phyloP scores from a whole-genome alignment of 116 monocot species.

The Iris pallida region DNA sequence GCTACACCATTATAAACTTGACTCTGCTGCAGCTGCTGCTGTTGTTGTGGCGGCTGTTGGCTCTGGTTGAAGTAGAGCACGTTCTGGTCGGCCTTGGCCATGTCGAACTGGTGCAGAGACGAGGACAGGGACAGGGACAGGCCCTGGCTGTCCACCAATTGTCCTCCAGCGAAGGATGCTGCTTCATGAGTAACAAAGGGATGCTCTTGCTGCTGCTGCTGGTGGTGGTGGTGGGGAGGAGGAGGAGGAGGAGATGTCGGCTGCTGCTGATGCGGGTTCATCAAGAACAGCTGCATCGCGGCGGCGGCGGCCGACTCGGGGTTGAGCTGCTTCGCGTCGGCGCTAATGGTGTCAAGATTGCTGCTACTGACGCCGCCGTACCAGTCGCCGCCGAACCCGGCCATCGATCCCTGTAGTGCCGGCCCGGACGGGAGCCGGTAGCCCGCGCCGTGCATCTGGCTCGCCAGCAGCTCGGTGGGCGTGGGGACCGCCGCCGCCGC shows the following conservation, averaged over 20 bases:
- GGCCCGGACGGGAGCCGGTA: conserved; percentile 18
- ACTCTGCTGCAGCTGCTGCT: conserved; percentile 44
- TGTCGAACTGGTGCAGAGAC: conserved; percentile 63
- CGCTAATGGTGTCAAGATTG: no score
- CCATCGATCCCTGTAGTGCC: neutral
- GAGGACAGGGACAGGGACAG: conserved; percentile 75
- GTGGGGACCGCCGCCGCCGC: conserved; percentile 9
- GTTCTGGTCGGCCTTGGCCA: conserved; percentile 39
- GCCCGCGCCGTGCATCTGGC: conserved; percentile 32
- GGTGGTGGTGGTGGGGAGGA: neutral
- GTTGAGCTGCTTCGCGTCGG: conserved; percentile 24
- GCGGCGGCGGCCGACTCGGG: conserved; percentile 57
- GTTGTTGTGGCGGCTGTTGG: neutral
- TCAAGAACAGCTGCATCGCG: conserved; percentile 78
- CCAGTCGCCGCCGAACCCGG: conserved; percentile 21
- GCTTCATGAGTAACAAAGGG: conserved; percentile 17
- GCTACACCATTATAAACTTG: conserved; percentile 22
- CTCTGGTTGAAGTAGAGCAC: neutral
- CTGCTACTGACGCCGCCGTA: conserved; percentile 12
- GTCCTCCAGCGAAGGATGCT: conserved; percentile 30
- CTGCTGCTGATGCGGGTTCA: conserved; percentile 44
- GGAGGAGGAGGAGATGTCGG: conserved; percentile 45
- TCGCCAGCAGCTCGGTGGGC: conserved; percentile 63
- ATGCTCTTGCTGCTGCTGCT: conserved; percentile 11
- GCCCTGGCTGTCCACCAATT: conserved; percentile 49